phyloP scores from a whole-genome alignment of 768 basidiomycete genomes.

The Trametes coccinea region DNA sequence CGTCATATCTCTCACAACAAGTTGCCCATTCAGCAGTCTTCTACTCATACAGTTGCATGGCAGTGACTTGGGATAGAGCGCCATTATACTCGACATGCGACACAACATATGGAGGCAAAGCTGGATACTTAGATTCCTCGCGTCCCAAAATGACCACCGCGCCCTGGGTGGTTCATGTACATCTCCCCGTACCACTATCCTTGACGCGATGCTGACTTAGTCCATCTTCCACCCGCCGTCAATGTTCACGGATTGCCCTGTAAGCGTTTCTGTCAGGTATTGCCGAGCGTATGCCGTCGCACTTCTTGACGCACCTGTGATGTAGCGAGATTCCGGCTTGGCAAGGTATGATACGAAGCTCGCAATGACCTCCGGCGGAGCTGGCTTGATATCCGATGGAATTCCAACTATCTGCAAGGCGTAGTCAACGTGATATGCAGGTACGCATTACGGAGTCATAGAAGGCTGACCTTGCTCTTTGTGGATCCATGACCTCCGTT shows the following conservation, averaged over 20 bases:
- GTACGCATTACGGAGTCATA: background rate
- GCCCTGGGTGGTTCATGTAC: too few relatives aligned
- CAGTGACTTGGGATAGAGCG: too few relatives aligned
- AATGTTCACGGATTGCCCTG: background rate
- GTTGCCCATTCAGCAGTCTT: too few relatives aligned
- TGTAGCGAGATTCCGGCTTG: constrained; percentile 25
- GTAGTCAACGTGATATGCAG: background rate
- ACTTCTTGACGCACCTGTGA: constrained; percentile 19
- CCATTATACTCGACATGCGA: too few relatives aligned
- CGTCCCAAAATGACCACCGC: too few relatives aligned
- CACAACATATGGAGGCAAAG: too few relatives aligned
- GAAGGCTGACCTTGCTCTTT: background rate
- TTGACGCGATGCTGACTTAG: background rate
- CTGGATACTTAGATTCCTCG: too few relatives aligned
- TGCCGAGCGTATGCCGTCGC: too few relatives aligned
- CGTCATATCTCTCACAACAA: too few relatives aligned
- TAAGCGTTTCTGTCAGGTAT: too few relatives aligned
- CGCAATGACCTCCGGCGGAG: constrained; percentile 19
- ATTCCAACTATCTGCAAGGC: constrained; percentile 9
- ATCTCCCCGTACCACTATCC: too few relatives aligned
- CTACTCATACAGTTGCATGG: too few relatives aligned
- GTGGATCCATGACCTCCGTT: background rate
- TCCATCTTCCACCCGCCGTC: background rate
- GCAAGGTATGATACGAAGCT: constrained; percentile 28
- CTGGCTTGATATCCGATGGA: constrained; percentile 8